Percentiles rank a stretch among this genome's conserved stretches.
Conservation (phyloP, 768 basidiomycete genomes). For the Dentipellis sp. region DNA sequence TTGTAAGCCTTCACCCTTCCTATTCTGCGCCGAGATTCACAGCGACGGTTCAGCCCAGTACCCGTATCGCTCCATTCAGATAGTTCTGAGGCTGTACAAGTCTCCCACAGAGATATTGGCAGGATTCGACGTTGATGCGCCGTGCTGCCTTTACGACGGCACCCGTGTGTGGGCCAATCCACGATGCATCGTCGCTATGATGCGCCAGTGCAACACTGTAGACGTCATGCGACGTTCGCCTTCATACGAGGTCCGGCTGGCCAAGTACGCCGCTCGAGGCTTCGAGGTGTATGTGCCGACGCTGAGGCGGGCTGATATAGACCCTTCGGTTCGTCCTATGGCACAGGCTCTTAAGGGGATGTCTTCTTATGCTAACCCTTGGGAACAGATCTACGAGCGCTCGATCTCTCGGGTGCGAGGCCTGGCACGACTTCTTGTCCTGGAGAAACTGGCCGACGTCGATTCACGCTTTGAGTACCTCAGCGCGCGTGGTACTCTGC, state of each 20-base stretch:
- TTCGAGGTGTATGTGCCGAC: conserved; percentile 51
- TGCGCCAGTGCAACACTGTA: conserved; percentile 58
- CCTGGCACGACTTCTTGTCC: conserved; percentile 50
- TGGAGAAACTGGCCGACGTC: conserved; percentile 43
- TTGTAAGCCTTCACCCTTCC: conserved; percentile 26
- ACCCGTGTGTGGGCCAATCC: conserved; percentile 52
- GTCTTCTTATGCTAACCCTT: not conserved
- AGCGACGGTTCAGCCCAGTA: conserved; percentile 38
- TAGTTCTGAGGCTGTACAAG: conserved; percentile 50
- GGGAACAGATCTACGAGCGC: conserved; percentile 47
- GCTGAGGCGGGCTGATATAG: conserved; percentile 41
- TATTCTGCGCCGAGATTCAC: not conserved
- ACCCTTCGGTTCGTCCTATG: conserved; percentile 42
- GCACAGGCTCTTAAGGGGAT: too few species aligned
- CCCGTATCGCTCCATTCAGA: conserved; percentile 58
- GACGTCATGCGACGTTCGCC: conserved; percentile 54
- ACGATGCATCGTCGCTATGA: conserved; percentile 48
- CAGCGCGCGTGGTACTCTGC: conserved; percentile 37
- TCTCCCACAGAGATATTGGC: conserved; percentile 59
- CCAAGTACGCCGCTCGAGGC: conserved; percentile 45
- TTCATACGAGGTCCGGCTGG: conserved; percentile 53
- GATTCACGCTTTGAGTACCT: conserved; percentile 38
- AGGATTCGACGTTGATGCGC: conserved; percentile 60
- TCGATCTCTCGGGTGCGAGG: conserved; percentile 49
- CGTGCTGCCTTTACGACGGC: conserved; percentile 49